Conservation (phyloP, 495 filamentous ascomycete species). For the Neurospora sublineolata region DNA sequence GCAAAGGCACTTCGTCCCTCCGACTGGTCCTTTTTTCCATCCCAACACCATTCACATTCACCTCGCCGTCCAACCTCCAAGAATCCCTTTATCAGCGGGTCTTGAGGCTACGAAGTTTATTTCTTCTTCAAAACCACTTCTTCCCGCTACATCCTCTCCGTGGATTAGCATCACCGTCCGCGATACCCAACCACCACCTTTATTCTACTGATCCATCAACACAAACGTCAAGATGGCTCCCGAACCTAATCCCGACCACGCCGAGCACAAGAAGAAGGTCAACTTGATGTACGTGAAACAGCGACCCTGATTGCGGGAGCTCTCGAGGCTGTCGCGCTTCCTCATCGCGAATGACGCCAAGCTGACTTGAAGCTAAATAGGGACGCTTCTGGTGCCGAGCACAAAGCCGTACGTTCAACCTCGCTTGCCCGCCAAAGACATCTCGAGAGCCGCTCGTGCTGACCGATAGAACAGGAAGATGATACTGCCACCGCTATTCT, state of each 20-base stretch:
- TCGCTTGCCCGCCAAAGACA: neutral
- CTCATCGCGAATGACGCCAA: neutral
- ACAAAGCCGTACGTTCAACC: constrained; percentile 61
- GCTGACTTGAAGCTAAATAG: constrained; percentile 38
- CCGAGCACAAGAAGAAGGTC: constrained; percentile 86
- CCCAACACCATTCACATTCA: neutral
- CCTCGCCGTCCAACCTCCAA: neutral
- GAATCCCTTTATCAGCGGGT: neutral
- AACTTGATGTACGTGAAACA: constrained; percentile 64
- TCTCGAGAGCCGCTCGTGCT: constrained; percentile 13
- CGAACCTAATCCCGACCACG: constrained; percentile 35
- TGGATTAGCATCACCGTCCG: neutral
- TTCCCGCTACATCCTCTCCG: neutral
- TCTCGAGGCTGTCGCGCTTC: neutral
- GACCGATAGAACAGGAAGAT: constrained; percentile 48
- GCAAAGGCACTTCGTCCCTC: neutral
- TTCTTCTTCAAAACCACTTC: neutral
- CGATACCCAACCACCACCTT: constrained; percentile 7
- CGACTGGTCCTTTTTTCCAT: neutral
- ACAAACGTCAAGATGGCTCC: constrained; percentile 24
- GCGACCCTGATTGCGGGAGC: neutral
- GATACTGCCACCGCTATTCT: constrained; percentile 95
- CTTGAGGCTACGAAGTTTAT: neutral
- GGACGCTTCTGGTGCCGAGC: constrained; percentile 80
- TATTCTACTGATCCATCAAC: constrained; percentile 2